Conservation (phyloP, 257 asterid genomes). For the Rehmannia glutinosa region DNA sequence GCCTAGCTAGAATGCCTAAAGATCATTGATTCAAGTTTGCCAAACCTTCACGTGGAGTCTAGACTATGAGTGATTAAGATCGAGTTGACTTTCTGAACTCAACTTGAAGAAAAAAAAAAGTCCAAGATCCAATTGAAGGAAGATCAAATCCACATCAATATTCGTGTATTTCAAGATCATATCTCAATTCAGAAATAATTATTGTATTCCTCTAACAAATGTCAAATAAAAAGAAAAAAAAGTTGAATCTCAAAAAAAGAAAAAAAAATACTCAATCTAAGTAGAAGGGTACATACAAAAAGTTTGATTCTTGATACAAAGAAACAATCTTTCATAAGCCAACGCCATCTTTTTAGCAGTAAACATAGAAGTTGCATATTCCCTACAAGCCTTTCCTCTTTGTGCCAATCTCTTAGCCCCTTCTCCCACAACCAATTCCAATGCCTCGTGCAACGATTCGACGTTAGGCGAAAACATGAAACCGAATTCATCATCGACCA, state of each 20-base stretch:
- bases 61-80: neutral
- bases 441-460: constrained; percentile 57
- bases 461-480: constrained; percentile 82
- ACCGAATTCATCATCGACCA: constrained; percentile 75
- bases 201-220: constrained; percentile 4
- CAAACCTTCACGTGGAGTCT: neutral
- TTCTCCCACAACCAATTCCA: constrained; percentile 60
- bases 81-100: neutral
- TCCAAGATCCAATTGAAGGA: neutral
- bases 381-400: constrained; percentile 76
- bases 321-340: constrained; percentile 88
- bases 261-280: constrained; percentile 13
- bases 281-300: constrained; percentile 48
- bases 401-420: constrained; percentile 54
- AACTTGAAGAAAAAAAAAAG: neutral
- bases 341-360: constrained; percentile 84
- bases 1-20: too few relatives aligned
- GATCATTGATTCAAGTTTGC: too few relatives aligned
- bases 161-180: neutral
- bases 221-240: neutral
- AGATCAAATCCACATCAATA: neutral
- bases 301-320: constrained; percentile 69
- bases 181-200: neutral
- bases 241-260: neutral
- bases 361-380: constrained; percentile 75